Conservation (phyloP, 805 yeast species). For the Candida maris region DNA sequence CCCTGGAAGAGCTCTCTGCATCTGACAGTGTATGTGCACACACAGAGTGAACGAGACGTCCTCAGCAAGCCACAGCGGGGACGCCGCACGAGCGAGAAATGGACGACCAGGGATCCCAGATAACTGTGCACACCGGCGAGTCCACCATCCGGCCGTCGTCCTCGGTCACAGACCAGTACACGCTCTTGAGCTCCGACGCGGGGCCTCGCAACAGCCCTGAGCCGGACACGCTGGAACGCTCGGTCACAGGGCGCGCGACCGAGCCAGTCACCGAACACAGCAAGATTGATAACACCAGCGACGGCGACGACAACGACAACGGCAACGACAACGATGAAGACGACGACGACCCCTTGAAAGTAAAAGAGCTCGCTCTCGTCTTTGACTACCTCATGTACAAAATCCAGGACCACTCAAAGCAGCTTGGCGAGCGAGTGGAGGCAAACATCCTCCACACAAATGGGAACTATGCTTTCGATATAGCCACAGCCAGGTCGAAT, state of each 20-base stretch:
- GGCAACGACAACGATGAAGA: conserved; percentile 15
- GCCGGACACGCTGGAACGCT: background rate
- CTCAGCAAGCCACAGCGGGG: background rate
- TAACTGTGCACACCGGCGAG: conserved; percentile 16
- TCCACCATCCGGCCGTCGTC: conserved; percentile 18
- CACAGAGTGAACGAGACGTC: background rate
- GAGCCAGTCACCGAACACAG: background rate
- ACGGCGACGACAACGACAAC: conserved; percentile 4
- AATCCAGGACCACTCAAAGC: conserved; percentile 52
- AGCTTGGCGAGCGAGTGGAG: conserved; percentile 30
- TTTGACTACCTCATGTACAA: conserved; percentile 64
- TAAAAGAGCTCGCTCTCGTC: conserved; percentile 54
- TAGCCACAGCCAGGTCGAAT: conserved; percentile 18
- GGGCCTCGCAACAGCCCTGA: background rate
- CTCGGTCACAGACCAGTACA: conserved; percentile 12
- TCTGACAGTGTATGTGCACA: background rate
- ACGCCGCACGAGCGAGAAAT: conserved; percentile 2
- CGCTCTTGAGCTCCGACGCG: conserved; percentile 8
- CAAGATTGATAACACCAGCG: background rate
- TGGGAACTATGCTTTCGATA: conserved; percentile 20
- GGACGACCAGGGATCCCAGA: conserved; percentile 22
- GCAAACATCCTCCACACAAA: conserved; percentile 25
- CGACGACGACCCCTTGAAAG: conserved; percentile 58
- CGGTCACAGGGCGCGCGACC: background rate
- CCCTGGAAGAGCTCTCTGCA: too few species aligned